Evolutionary conservation across 768 basidiomycete genomes (phyloP), one percentile per base, ranked within the genome.

Genomic region (Pleurotus salmoneostramineus): DNA sequence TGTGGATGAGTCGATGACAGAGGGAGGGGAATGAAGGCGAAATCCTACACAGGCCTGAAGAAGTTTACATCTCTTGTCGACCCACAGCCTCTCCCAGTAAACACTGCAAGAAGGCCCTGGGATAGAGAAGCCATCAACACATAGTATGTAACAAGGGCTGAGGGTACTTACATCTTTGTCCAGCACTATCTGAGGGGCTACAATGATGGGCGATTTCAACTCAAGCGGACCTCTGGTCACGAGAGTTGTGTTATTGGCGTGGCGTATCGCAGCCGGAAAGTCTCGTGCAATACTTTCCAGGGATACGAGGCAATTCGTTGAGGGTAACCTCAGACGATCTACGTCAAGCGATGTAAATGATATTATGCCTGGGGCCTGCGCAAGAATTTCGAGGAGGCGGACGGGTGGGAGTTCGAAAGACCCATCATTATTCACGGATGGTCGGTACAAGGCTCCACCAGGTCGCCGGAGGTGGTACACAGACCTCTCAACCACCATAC

Each of bases 1-100:
- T 40, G 10, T 21, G n/a, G 46, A 43, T 47, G 2, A 50, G 49
- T 32, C 11, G 43, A 17, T 61, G 17, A 65, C 67, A 59, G 58
- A 12, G 3, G 7, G 17, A 34, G 10, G 10, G 21, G 35, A 21
- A 21, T 6, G 5, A 55, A 35, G 4, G 33, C 40, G n/a, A n/a
- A 17, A n/a, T 58, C 62, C 6, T 48, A 70, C 69, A 62, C 63
- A 7, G 69, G 69, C 34, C 65, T 56, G 55, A 66, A 70, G 45
- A 70, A 70, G 40, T 68, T 68, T 0, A 68, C 66, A 54, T 70
- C 69, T 15, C 65, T 65, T 5, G 57, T 63, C 0, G 62, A 56
- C 2, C 69, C 68, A 54, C 69, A 70, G 0, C 66, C 69, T 42
- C 69, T 63, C 3, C 69, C 69, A 0, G 65, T 68, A 49, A 67